Percentiles rank a stretch among this genome's conserved stretches.
Evolutionary conservation across 371 early-diverging fungal genomes (phyloP).

Genomic region (Apophysomyces trapeziformis): DNA sequence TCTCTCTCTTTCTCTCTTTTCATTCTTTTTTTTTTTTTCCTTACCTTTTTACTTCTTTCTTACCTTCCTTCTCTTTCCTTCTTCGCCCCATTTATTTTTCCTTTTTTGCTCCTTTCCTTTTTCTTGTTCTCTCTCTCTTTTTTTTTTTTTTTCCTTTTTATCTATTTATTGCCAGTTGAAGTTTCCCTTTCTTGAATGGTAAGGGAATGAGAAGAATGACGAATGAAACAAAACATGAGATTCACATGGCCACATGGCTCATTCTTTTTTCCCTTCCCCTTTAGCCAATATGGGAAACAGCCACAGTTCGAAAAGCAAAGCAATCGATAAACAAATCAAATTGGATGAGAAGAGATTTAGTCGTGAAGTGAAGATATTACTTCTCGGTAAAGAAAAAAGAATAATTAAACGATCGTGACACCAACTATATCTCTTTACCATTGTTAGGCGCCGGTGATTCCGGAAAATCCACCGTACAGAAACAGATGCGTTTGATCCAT

Average conservation of each 20-base stretch:
- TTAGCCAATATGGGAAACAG: conserved; percentile 35
- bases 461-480: conserved; percentile 95
- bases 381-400: conserved; percentile 67
- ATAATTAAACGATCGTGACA: conserved; percentile 5
- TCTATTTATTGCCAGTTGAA: background rate
- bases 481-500: conserved; percentile 96
- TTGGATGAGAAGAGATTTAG: conserved; percentile 71
- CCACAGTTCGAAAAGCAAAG: conserved; percentile 58
- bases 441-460: conserved; percentile 93
- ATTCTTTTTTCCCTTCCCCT: no score
- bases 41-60: background rate
- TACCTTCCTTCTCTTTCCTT: background rate
- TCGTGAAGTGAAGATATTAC: conserved; percentile 88
- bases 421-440: background rate
- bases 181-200: conserved; percentile 19
- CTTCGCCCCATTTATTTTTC: background rate
- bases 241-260: no score
- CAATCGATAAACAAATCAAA: conserved; percentile 81
- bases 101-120: conserved; percentile 11
- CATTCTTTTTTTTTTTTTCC: no score
- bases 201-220: background rate
- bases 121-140: conserved; percentile 14
- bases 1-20: background rate
- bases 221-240: no score
- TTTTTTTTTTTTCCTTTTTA: conserved; percentile 6